Conservation (phyloP, 495 filamentous ascomycete genomes). For the Xylaria curta region DNA sequence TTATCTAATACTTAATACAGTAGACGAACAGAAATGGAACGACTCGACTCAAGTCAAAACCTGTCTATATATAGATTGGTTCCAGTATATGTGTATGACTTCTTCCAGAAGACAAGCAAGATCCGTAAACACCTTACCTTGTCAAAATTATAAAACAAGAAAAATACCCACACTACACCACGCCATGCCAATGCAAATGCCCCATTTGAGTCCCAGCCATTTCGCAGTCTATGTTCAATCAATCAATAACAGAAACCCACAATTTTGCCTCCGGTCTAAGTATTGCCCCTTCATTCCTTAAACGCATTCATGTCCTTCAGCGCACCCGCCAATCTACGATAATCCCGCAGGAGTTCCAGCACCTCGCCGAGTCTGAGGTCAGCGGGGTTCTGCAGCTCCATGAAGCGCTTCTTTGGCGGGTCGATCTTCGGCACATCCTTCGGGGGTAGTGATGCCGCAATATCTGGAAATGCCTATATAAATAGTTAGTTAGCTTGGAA, state of each 20-base stretch:
- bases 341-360: conserved; percentile 81
- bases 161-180: background rate
- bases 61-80: background rate
- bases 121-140: background rate
- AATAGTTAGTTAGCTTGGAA: conserved; percentile 26
- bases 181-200: conserved; percentile 22
- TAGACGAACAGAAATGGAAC: background rate
- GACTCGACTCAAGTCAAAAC: background rate
- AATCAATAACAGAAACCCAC: background rate
- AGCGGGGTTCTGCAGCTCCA: conserved; percentile 75
- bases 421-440: conserved; percentile 63
- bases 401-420: conserved; percentile 79
- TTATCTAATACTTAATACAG: background rate
- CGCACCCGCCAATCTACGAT: conserved; percentile 77
- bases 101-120: background rate
- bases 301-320: conserved; percentile 67
- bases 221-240: background rate
- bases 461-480: conserved; percentile 63
- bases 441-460: conserved; percentile 57
- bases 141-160: background rate
- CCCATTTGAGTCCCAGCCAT: background rate
- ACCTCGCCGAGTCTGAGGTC: conserved; percentile 86
- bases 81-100: background rate
- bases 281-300: conserved; percentile 41
- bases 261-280: too few species aligned